Base-by-base conservation (phyloP, 1,284 basidiomycete species). In the Puccinia sorghi region DNA sequence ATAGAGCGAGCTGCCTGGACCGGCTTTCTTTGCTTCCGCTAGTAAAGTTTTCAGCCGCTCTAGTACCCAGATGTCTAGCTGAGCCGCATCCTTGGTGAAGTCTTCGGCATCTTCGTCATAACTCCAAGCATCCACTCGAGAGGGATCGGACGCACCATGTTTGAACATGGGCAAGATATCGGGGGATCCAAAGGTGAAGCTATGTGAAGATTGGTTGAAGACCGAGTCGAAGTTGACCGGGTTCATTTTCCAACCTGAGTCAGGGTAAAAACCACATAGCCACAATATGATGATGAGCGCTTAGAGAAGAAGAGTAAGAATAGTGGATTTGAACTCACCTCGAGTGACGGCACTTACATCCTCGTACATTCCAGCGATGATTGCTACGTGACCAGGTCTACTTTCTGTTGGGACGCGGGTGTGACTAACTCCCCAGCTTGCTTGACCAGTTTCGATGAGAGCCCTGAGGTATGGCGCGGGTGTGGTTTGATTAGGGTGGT, bases 351-450 rank as follows among this genome's bases (percentile, higher is more conserved):
- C 93, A 6, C 91, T 93, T 6, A 93, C 92, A 82, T 95, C 93
- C 84, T 95, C 93, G 83, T 95, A 94, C 92, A 94, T 93, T 9
- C 93, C 93, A 50, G 91, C 93, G 81, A 95, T 93, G 80, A 95
- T 88, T 39, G 93, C 93, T 41, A 95, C 93, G 75, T 86, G 93
- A 8, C 93, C 93, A 1, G 93, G 93, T 32, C 93, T 86, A 84
- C 90, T 92, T 82, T 95, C 93, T 1, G 93, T 95, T 15, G 93
- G 93, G 1, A 95, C 93, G 63, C 90, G 87, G 0, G 93, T 95
- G 83, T 94, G 93, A 13, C 91, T 93, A 43, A 95, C 87, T 2
- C 93, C 93, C 84, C 90, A 94, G 0, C 89, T 90, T 15, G 93
- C 93, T 66, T 82, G 63, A 9, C 90, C 87, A 7, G 84, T 85